Evolutionary conservation across 2,329 filamentous ascomycete species (phyloP).

Genomic region (Arthrobotrys iridis): DNA sequence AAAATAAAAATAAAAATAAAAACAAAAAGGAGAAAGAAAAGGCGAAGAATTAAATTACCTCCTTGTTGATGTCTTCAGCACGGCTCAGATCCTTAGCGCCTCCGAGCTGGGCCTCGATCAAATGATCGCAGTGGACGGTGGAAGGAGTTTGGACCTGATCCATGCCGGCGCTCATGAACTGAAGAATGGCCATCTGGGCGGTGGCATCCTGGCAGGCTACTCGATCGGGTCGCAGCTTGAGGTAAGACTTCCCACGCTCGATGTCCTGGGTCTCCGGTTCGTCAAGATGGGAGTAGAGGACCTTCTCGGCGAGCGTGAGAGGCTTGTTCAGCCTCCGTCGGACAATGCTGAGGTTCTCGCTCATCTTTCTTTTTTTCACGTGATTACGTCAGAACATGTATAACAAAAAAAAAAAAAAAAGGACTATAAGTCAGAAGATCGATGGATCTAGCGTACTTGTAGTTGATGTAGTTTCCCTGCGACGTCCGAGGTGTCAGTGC

Average conservation of each 20-base stretch:
- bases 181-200: conserved; percentile 98
- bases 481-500: conserved; percentile 58
- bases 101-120: conserved; percentile 97
- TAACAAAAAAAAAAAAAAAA: no score
- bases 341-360: conserved; percentile 93
- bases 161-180: conserved; percentile 99
- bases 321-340: conserved; percentile 89
- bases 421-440: no score
- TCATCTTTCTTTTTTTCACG: conserved; percentile 80
- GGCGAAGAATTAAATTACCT: conserved; percentile 63
- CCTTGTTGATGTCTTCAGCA: conserved; percentile 94
- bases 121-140: conserved; percentile 98
- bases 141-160: conserved; percentile 90
- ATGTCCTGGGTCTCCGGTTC: conserved; percentile 96
- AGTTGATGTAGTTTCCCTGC: conserved; percentile 93
- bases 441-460: conserved; percentile 66
- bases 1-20: neutral
- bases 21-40: neutral
- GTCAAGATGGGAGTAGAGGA: conserved; percentile 98
- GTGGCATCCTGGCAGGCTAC: conserved; percentile 99
- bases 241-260: conserved; percentile 92
- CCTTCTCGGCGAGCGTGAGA: conserved; percentile 96
- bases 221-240: conserved; percentile 95
- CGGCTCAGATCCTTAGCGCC: conserved; percentile 92
- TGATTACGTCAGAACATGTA: conserved; percentile 46